Base-by-base conservation (phyloP, 2,329 filamentous ascomycete species). In the Diaporthe sp. region DNA sequence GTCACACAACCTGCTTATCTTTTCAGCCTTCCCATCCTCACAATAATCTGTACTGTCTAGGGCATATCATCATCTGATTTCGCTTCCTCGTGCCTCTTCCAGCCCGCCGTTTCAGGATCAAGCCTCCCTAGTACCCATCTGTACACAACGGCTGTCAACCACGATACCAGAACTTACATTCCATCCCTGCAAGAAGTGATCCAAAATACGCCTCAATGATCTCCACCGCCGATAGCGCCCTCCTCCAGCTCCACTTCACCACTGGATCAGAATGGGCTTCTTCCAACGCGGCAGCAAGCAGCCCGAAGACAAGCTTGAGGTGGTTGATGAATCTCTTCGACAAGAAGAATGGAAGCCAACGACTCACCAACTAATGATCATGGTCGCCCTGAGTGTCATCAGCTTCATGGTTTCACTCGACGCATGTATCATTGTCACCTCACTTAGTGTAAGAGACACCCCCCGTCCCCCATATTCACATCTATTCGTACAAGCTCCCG, bases 361-460 rank as follows among this genome's bases (percentile, higher is more conserved):
- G 13, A 62, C 59, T 39, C 77, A 79, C 57, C 57, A 80, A 77
- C 42, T 79, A 55, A 71, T 79, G 73, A 77, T 79, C 74, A 77
- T 79, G 76, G 12, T 79, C 51, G 71, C 76, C 10, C 72, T 79
- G 62, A 72, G 78, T 59, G 51, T 78, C 44, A 65, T 79, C 58
- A 77, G 76, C 19, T 74, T 79, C 71, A 79, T 79, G 77, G 77
- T 78, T 10, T 73, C 77, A n/a, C 74, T 79, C 44, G 77, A 79
- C 46, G 77, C 78, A 25, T 76, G 75, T 53, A 72, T 79, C 61
- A 78, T 79, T 12, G 75, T 79, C 55, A 77, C 78, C 3, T 78
- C 77, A 1, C 69, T 79, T 6, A 76, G 74, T 71, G 78, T 79
- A 74, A 72, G 77, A 53, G 6, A 3, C 53, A 15, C 13, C 22